These are phyloP conservation scores for Astrothelium macrocarpum DNA, from an alignment of 495 filamentous ascomycete genomes.

Conservation along the genomic window DNA sequence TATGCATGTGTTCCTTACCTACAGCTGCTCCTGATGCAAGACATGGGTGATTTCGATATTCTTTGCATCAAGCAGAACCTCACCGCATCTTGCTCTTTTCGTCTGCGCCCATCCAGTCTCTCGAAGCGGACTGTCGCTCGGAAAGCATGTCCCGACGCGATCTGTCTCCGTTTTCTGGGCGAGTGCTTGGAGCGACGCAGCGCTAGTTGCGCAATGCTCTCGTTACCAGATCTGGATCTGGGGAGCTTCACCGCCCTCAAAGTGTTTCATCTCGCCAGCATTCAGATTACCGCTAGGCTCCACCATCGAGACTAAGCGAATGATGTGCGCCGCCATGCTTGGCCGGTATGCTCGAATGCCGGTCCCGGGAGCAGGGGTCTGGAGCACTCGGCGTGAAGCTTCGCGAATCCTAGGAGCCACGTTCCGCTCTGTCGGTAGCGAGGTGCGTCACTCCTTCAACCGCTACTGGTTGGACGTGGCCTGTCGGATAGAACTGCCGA, in stretches of 20 bases:
- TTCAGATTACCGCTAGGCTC: not conserved
- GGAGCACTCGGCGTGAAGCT: not conserved
- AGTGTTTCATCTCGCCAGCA: not conserved
- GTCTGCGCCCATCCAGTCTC: not conserved
- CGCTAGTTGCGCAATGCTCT: not conserved
- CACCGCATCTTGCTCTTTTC: not conserved
- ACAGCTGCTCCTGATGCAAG: not conserved
- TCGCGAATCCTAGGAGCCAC: not conserved
- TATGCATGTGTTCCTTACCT: constrained; percentile 6
- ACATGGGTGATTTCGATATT: constrained; percentile 6
- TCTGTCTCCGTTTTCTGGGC: not conserved
- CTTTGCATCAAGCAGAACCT: constrained; percentile 1
- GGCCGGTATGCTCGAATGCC: not conserved
- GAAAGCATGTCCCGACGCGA: not conserved
- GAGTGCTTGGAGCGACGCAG: not conserved
- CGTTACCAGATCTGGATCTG: not conserved
- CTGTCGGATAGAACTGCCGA: constrained; percentile 1
- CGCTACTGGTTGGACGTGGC: not conserved
- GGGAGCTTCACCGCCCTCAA: not conserved
- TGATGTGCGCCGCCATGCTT: not conserved
- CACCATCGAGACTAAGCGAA: not conserved
- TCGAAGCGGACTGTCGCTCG: not conserved
- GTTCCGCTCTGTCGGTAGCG: not conserved
- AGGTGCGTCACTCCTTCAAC: not conserved
- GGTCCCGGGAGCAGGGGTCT: not conserved